Evolutionary conservation across 305 asterid genomes (phyloP), one percentile per base, ranked within the genome.

Genomic region (Andrographis paniculata): DNA sequence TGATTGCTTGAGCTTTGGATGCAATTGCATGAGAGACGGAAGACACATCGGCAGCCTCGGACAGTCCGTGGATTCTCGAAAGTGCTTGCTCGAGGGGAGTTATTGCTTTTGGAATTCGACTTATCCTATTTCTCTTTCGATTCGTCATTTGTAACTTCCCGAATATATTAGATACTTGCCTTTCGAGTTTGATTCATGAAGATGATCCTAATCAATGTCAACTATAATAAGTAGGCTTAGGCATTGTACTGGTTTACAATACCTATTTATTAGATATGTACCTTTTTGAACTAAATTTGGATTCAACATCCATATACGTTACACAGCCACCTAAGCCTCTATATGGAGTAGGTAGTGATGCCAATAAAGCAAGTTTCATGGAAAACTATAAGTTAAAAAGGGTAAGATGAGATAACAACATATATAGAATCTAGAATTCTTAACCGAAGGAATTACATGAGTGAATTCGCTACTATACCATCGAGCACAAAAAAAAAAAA

Each of bases 231-330:
- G n/a, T 53, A 47, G 67, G 44, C 19, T 42, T 57, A 31, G 27
- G 16, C 48, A 47, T 35, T 17, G 46, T 21, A 16, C 40, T 31
- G 53, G 45, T 45, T 27, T 53, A 45, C 51, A 10, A 55, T 28
- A 35, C 49, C 22, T 45, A 17, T 27, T 39, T 45, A 38, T 41
- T 21, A 47, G 39, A 48, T 44, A 56, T 40, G 33, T 64, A 83
- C 96, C 96, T 87, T 70, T 68, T 76, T 52, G 96, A 82, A 65
- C 84, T 83, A 61, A 86, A 86, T 68, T 86, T 82, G 42, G 94
- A 82, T 72, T 86, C 96, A 36, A 84, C 87, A 53, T 86, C 96
- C 14, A 86, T 65, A 65, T 82, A 87, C 70, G 80, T 68, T 37
- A 76, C 94, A 33, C 60, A 73, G 4, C 94, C 96, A 54, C 81